phyloP scores from a whole-genome alignment of 2,329 filamentous ascomycete species.

The Arachnomyces sp. region DNA sequence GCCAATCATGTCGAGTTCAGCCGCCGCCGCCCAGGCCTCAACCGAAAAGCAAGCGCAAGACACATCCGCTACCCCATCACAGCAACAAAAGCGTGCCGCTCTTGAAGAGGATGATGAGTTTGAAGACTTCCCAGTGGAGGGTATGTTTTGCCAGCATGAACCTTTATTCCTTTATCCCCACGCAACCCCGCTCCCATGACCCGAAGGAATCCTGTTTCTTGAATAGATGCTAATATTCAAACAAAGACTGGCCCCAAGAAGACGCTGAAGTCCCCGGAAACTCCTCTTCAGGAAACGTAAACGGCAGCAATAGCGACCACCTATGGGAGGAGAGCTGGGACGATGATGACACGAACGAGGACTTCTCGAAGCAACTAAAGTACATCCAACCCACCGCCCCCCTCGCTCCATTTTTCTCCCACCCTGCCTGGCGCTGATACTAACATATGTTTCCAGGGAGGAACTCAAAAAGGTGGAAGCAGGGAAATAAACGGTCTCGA shows the following conservation, averaged over 20 bases:
- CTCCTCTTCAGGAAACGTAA: neutral
- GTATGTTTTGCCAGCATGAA: conserved; percentile 39
- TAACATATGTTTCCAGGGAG: conserved; percentile 15
- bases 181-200: neutral
- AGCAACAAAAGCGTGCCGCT: conserved; percentile 57
- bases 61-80: conserved; percentile 39
- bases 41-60: conserved; percentile 28
- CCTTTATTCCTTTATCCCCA: neutral
- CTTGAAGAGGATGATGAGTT: conserved; percentile 98
- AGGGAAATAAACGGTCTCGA: too few relatives aligned
- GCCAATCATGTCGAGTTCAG: conserved; percentile 39
- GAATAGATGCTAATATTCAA: conserved; percentile 8
- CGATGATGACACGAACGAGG: conserved; percentile 92
- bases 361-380: conserved; percentile 93
- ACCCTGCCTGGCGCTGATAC: neutral
- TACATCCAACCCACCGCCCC: conserved; percentile 43
- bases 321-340: conserved; percentile 99
- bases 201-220: neutral
- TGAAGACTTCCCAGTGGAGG: conserved; percentile 95
- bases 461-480: too few relatives aligned
- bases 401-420: conserved; percentile 6
- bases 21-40: conserved; percentile 16
- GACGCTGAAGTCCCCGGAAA: conserved; percentile 64
- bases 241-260: conserved; percentile 80
- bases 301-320: conserved; percentile 59